A percentile compares a stretch with the other conserved stretches of the same genome.
Conservation (phyloP, 805 yeast species). For the Diddensiella transvaalensis region DNA sequence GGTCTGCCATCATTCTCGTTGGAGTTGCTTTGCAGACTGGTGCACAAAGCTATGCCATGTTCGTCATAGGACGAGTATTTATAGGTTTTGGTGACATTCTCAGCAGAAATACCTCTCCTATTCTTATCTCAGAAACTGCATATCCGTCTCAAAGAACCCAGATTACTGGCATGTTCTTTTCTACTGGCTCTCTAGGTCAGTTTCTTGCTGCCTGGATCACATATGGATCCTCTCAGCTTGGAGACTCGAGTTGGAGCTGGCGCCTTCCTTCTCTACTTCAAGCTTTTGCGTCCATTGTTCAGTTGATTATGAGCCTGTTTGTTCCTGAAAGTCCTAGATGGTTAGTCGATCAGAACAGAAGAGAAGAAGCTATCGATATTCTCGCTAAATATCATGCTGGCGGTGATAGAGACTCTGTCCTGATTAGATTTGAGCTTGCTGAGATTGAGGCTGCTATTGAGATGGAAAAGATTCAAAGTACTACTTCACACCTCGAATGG, state of each 20-base stretch:
- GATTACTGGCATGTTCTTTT: conserved; percentile 29
- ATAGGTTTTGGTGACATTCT: conserved; percentile 20
- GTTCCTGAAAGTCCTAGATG: conserved; percentile 41
- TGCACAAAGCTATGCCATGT: conserved; percentile 50
- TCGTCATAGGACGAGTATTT: conserved; percentile 64
- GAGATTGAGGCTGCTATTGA: conserved; percentile 11
- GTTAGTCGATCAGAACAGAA: conserved; percentile 46
- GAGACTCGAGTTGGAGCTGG: conserved; percentile 46
- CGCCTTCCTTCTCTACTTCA: conserved; percentile 73
- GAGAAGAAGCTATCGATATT: conserved; percentile 41
- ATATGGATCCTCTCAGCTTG: conserved; percentile 50
- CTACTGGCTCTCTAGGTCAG: conserved; percentile 54
- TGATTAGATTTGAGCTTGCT: conserved; percentile 17
- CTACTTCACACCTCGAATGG: conserved; percentile 17
- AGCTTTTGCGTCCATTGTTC: conserved; percentile 53
- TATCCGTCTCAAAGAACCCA: conserved; percentile 54
- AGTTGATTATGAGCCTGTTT: conserved; percentile 43
- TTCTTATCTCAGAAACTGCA: conserved; percentile 72
- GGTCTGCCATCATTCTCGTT: conserved; percentile 50
- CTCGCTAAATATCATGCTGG: conserved; percentile 33
- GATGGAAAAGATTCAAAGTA: conserved; percentile 6
- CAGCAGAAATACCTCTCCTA: conserved; percentile 54
- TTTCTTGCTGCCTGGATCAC: conserved; percentile 50
- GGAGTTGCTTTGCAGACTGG: conserved; percentile 52
- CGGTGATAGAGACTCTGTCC: conserved; percentile 14